Evolutionary conservation across 73 alveolate species (phyloP).

Genomic region (Paramecium pentaurelia): DNA sequence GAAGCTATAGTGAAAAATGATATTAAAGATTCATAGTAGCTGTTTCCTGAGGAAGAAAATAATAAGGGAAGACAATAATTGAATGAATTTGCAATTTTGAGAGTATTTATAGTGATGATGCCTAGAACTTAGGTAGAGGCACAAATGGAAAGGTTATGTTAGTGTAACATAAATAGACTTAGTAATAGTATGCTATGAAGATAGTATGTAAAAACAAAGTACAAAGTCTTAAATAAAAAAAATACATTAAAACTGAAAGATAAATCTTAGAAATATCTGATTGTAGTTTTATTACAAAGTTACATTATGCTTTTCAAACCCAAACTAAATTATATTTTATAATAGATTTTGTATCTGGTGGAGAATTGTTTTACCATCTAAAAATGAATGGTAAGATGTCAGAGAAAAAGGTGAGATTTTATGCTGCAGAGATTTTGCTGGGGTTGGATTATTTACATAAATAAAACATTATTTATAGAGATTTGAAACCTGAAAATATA

Average conservation of each 20-base stretch:
- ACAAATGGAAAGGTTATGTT: conserved; percentile 73
- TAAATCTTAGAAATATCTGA: conserved; percentile 82
- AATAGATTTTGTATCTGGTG: conserved; percentile 89
- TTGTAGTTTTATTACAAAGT: conserved; percentile 72
- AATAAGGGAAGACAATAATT: neutral
- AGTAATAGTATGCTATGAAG: conserved; percentile 71
- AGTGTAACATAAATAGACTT: conserved; percentile 64
- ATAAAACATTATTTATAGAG: conserved; percentile 77
- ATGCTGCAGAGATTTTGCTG: conserved; percentile 78
- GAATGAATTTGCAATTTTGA: neutral
- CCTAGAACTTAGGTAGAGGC: conserved; percentile 65
- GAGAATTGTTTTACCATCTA: conserved; percentile 76
- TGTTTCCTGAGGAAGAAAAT: neutral
- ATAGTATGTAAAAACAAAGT: conserved; percentile 62
- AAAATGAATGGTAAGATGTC: conserved; percentile 64
- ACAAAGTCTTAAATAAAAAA: conserved; percentile 48
- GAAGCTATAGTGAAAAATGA: neutral
- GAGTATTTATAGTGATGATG: neutral
- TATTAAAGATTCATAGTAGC: neutral
- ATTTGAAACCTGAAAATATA: conserved; percentile 76
- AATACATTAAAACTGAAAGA: conserved; percentile 78
- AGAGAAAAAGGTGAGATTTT: conserved; percentile 78
- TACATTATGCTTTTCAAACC: conserved; percentile 88
- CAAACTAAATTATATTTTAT: conserved; percentile 80
- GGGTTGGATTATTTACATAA: conserved; percentile 81